Conservation (phyloP, 148 eudicot genomes). For the Vaccinium macrocarpon region DNA sequence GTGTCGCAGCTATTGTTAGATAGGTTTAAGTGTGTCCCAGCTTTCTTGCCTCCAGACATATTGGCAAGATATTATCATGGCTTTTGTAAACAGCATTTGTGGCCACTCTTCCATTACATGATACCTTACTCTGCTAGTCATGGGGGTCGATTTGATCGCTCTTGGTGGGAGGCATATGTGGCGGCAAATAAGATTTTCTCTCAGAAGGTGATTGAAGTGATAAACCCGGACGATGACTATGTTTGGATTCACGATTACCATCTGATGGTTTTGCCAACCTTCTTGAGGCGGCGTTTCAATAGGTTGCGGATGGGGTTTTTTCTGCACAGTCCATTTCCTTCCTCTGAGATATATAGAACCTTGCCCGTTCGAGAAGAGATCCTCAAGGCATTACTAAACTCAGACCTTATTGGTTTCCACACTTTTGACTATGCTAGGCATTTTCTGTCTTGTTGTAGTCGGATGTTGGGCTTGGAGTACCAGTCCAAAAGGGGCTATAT, state of each 20-base stretch:
- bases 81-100: slow-evolving; percentile 61
- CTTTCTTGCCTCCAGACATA: slow-evolving; percentile 49
- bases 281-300: slow-evolving; percentile 50
- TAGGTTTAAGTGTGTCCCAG: slow-evolving; percentile 55
- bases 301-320: slow-evolving; percentile 54
- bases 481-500: slow-evolving; percentile 63
- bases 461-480: slow-evolving; percentile 63
- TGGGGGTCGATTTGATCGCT: slow-evolving; percentile 50
- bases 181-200: slow-evolving; percentile 68
- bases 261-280: slow-evolving; percentile 58
- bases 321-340: slow-evolving; percentile 60
- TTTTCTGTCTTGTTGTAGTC: slow-evolving; percentile 62
- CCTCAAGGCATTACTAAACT: slow-evolving; percentile 50
- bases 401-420: slow-evolving; percentile 61
- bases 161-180: slow-evolving; percentile 55
- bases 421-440: slow-evolving; percentile 69
- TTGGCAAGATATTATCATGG: slow-evolving; percentile 44
- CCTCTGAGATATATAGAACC: slow-evolving; percentile 60
- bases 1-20: slow-evolving; percentile 51
- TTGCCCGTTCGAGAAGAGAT: slow-evolving; percentile 61
- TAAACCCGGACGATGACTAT: slow-evolving; percentile 62
- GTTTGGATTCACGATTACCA: slow-evolving; percentile 76
- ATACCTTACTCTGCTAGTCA: slow-evolving; percentile 45
- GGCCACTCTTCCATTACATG: slow-evolving; percentile 68
- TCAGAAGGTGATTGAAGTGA: slow-evolving; percentile 52